phyloP scores from a whole-genome alignment of 768 basidiomycete genomes.

The Antrodiella citrinella region DNA sequence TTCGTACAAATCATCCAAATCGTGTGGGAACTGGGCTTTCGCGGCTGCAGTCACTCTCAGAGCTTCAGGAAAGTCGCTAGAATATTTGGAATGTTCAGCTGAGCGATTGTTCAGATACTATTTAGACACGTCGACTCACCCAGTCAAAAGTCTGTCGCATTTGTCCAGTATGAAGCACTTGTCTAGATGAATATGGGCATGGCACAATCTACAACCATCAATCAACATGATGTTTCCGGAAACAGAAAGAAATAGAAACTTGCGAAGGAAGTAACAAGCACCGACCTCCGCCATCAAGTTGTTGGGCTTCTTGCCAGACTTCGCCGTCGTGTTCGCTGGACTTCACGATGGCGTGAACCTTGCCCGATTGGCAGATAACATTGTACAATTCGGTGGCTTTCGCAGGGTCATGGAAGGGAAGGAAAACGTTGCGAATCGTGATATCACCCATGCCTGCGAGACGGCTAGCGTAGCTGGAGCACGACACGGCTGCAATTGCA shows the following conservation, averaged over 20 bases:
- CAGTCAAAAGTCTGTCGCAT: slow-evolving; percentile 41
- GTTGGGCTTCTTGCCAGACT: too few relatives aligned
- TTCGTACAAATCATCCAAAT: slow-evolving; percentile 36
- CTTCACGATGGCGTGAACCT: too few relatives aligned
- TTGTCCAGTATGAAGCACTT: slow-evolving; percentile 58
- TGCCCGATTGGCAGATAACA: not conserved
- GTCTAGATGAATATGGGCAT: slow-evolving; percentile 61
- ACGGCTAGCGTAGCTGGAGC: too few relatives aligned
- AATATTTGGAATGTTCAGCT: not conserved
- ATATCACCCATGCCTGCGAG: too few relatives aligned
- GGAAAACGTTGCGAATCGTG: not conserved
- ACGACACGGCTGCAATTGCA: too few relatives aligned
- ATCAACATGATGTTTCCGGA: not conserved
- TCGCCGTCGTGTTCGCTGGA: too few relatives aligned
- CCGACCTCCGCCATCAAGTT: slow-evolving; percentile 1
- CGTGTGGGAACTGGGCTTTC: slow-evolving; percentile 39
- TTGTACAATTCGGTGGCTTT: not conserved
- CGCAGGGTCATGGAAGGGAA: not conserved
- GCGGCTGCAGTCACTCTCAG: slow-evolving; percentile 41
- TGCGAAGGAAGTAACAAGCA: slow-evolving; percentile 10
- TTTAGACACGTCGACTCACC: slow-evolving; percentile 29
- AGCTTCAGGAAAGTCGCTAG: slow-evolving; percentile 50
- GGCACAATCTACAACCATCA: slow-evolving; percentile 33
- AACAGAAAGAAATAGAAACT: not conserved
- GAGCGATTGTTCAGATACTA: too few relatives aligned